Base-by-base conservation (phyloP, 352 stramenopile genomes). In the Sclerospora graminicola region DNA sequence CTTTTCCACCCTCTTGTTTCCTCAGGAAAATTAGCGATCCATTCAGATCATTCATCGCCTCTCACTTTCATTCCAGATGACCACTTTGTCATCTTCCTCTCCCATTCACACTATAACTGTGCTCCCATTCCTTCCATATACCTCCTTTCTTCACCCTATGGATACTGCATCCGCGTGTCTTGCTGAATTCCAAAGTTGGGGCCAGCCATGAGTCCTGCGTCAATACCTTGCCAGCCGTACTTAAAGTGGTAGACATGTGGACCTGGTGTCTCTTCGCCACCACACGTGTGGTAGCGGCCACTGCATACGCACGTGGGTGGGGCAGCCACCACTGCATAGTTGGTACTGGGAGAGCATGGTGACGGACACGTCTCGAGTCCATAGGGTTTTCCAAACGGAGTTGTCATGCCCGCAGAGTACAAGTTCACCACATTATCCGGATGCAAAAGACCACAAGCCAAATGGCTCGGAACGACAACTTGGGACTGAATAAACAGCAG, bases 191-290 rank as follows among this genome's bases (percentile, higher is more conserved):
- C 49, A 49, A 52, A 57, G 40, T 53, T 59, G 18, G 57, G 32
- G 23, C 64, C 57, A 26, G 34, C 37, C 49, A 71, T 47, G 8
- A 71, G 49, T 28, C 53, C 53, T 33, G 49, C 54, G 39, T 79
- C 76, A 34, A 81, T 62, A 18, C 65, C 69, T 47, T 89, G 73
- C 77, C 77, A 89, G 36, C 77, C 77, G 49, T 85, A 86, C 55
- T 89, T 86, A 54, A 81, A 89, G 52, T 85, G 77, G 53, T 89
- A 85, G 24, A 89, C 77, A 35, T 71, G 64, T 21, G 71, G 69
- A 5, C 69, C 66, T 1, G 62, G 48, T 15, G 57, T 60, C 10
- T 53, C 55, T 26, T 49, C 55, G n/a, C 53, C 61, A 31, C 64
- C 62, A 26, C 63, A 82, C 16, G 68, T 63, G 38, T 79, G 63